A percentile compares a stretch with the other conserved stretches of the same genome.
Evolutionary conservation across 768 basidiomycete species (phyloP).

Genomic region (Boletus rubescentipes): DNA sequence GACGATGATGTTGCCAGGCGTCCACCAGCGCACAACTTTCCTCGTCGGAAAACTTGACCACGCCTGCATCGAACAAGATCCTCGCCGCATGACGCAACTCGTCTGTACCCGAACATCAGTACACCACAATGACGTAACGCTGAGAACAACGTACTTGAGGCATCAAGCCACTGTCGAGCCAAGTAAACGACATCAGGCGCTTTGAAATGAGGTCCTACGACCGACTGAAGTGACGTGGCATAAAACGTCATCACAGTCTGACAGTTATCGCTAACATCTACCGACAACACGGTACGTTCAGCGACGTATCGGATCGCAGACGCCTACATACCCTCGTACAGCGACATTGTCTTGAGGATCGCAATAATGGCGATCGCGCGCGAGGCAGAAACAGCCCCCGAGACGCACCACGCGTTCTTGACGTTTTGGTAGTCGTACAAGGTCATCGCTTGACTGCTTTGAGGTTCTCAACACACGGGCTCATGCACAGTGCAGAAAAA

Average conservation of each 20-base stretch:
- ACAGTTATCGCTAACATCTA: slow-evolving; percentile 68
- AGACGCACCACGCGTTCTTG: slow-evolving; percentile 68
- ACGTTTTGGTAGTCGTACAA: slow-evolving; percentile 40
- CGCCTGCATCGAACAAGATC: slow-evolving; percentile 72
- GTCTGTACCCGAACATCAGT: slow-evolving; percentile 37
- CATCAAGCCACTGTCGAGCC: slow-evolving; percentile 73
- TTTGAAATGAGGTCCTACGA: slow-evolving; percentile 59
- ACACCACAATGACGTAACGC: not conserved
- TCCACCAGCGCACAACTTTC: slow-evolving; percentile 60
- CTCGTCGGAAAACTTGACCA: slow-evolving; percentile 65
- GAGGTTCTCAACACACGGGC: not conserved
- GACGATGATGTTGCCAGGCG: slow-evolving; percentile 64
- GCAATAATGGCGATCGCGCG: slow-evolving; percentile 66
- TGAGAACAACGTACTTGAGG: slow-evolving; percentile 51
- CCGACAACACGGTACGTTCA: not conserved
- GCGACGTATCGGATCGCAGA: not conserved
- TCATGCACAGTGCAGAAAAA: not conserved
- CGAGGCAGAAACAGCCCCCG: slow-evolving; percentile 65
- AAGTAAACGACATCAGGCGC: slow-evolving; percentile 72
- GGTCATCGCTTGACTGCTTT: slow-evolving; percentile 35
- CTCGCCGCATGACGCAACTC: slow-evolving; percentile 79
- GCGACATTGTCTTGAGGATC: slow-evolving; percentile 68
- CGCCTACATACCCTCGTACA: slow-evolving; percentile 58
- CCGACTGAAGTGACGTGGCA: slow-evolving; percentile 62
- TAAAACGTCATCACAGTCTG: slow-evolving; percentile 82